A percentile compares a stretch with the other conserved stretches of the same genome.
phyloP scores from a whole-genome alignment of 441 rosid genomes.

The Jatropha podagrica region DNA sequence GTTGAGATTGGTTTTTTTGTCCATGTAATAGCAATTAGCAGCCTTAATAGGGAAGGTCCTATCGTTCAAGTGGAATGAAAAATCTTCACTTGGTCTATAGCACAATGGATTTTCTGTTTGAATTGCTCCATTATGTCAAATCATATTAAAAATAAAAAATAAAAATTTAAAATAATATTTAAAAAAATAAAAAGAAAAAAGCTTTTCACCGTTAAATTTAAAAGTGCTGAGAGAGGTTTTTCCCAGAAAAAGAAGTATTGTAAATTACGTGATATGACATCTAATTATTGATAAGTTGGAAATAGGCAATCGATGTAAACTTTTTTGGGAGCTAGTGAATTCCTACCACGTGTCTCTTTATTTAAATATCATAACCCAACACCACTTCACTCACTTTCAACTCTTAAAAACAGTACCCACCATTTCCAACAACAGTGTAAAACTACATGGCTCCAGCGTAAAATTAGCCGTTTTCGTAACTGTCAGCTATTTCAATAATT shows the following conservation, averaged over 20 bases:
- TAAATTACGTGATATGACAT: too few species aligned
- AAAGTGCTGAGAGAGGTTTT: too few species aligned
- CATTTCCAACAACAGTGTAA: background rate
- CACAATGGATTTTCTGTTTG: constrained; percentile 23
- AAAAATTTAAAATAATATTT: too few species aligned
- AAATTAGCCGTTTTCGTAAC: too few species aligned
- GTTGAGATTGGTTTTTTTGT: constrained; percentile 5
- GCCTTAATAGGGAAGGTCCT: constrained; percentile 28
- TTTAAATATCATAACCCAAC: background rate
- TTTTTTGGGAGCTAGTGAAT: background rate
- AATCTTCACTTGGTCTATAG: background rate
- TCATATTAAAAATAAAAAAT: background rate
- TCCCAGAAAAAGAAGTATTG: too few species aligned
- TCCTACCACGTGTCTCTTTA: background rate
- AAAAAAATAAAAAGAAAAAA: too few species aligned
- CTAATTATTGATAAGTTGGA: background rate
- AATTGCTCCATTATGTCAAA: constrained; percentile 19
- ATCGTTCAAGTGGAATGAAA: constrained; percentile 24
- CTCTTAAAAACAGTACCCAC: background rate
- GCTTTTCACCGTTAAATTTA: background rate
- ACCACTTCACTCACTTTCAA: background rate
- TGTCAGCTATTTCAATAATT: too few species aligned
- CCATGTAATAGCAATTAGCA: background rate
- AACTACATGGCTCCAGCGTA: too few species aligned
- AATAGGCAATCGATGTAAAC: background rate